phyloP scores from a whole-genome alignment of 2,329 filamentous ascomycete genomes.

The Cordyceps militaris region DNA sequence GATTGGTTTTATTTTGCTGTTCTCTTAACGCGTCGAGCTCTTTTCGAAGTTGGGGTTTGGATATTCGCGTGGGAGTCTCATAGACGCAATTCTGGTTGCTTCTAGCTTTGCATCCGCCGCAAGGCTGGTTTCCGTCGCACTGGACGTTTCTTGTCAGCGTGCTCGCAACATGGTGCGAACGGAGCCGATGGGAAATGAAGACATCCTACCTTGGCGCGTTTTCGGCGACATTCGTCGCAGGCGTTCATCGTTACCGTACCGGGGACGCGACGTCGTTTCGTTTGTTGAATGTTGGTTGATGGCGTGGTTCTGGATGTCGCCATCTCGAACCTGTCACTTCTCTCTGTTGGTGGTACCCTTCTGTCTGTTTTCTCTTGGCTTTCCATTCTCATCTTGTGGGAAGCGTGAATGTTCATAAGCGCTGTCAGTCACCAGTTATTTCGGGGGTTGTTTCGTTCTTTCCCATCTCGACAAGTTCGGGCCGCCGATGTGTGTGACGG shows the following conservation, averaged over 20 bases:
- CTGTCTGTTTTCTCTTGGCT: neutral
- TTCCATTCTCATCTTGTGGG: neutral
- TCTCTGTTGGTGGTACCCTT: neutral
- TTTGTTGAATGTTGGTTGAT: neutral
- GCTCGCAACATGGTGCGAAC: neutral
- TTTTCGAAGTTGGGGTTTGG: neutral
- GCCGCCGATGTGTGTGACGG: neutral
- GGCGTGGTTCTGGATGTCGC: neutral
- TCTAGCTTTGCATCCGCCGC: neutral
- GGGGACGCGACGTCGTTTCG: neutral
- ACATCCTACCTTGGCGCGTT: neutral
- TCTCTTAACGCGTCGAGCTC: neutral
- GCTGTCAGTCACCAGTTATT: too few relatives aligned
- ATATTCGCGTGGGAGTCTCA: neutral
- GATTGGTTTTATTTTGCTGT: conserved; percentile 47
- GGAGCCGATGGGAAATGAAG: neutral
- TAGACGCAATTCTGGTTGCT: conserved; percentile 35
- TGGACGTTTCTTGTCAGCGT: neutral
- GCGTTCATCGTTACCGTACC: neutral
- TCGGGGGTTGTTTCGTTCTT: too few relatives aligned
- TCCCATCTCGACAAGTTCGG: too few relatives aligned
- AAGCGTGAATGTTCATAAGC: too few relatives aligned
- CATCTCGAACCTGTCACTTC: neutral
- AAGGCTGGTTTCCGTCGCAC: neutral
- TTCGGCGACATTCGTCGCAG: neutral